phyloP scores from a whole-genome alignment of 306 rosid species.

The Trichosanthes truncata region DNA sequence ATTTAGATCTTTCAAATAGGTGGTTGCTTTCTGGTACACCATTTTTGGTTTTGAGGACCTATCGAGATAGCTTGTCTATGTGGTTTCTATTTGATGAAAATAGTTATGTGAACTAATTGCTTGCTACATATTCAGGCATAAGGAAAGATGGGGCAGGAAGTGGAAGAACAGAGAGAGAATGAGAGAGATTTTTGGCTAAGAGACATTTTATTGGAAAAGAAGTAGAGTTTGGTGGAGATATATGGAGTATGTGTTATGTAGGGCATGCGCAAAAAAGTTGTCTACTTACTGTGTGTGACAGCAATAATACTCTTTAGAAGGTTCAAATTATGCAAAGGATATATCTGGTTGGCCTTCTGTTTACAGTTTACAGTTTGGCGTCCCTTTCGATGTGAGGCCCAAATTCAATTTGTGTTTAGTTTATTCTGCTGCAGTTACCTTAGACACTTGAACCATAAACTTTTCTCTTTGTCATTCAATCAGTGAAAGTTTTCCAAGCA shows the following conservation, averaged over 20 bases:
- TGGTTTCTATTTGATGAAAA: not conserved
- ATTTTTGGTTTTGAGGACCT: not conserved
- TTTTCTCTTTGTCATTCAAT: not conserved
- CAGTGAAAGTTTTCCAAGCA: not conserved
- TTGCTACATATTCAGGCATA: not conserved
- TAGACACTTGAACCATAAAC: not conserved
- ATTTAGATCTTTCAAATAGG: not conserved
- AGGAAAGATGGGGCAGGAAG: not conserved
- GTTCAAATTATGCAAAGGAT: not conserved
- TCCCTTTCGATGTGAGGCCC: not conserved
- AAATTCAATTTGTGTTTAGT: not conserved
- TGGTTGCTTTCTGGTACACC: not conserved
- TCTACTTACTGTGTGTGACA: not conserved
- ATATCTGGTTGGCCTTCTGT: not conserved
- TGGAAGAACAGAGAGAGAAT: not conserved
- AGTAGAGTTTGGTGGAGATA: not conserved
- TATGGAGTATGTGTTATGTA: not conserved
- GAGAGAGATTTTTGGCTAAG: not conserved
- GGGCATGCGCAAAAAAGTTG: not conserved
- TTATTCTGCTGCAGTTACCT: not conserved
- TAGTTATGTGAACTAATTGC: not conserved
- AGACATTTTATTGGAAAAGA: not conserved
- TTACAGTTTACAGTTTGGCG: not conserved
- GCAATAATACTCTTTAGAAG: not conserved
- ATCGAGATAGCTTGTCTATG: not conserved